A percentile compares a stretch with the other conserved stretches of the same genome.
Conservation (phyloP, 208 protist genomes). For the Wallacemonas sp. region DNA sequence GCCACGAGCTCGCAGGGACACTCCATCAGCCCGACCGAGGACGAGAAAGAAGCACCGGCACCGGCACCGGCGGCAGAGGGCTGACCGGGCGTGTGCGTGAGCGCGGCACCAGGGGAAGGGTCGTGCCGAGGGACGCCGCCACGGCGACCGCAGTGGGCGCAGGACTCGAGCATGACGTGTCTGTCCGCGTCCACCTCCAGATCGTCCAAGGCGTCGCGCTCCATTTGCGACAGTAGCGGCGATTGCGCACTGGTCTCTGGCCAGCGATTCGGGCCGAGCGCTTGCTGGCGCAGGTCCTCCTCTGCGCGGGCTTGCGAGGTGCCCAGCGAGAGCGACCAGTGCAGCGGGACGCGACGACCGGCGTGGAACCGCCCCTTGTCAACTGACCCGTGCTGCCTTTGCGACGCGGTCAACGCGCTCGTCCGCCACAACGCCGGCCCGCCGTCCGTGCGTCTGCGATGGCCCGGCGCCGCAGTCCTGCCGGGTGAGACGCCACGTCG, state of each 20-base stretch:
- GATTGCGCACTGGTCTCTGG: not conserved
- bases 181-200: not conserved
- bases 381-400: too few relatives aligned
- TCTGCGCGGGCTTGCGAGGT: not conserved
- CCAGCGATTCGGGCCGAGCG: not conserved
- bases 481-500: too few relatives aligned
- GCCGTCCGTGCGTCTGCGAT: too few relatives aligned
- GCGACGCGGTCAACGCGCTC: too few relatives aligned
- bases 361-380: too few relatives aligned
- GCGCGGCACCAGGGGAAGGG: not conserved
- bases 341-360: not conserved
- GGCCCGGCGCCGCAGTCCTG: too few relatives aligned
- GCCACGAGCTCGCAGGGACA: constrained; percentile 38
- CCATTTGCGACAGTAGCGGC: not conserved
- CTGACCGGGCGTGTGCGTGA: too few relatives aligned
- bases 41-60: not conserved
- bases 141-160: constrained; percentile 9
- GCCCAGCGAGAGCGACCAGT: not conserved
- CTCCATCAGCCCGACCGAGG: constrained; percentile 18
- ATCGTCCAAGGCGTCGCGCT: not conserved
- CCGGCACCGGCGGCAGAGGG: not conserved
- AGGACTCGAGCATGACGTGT: not conserved
- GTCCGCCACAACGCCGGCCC: too few relatives aligned
- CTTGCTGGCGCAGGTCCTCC: constrained; percentile 3
- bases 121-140: not conserved